Conservation (phyloP, 2,329 filamentous ascomycete genomes). For the Aspergillus sp. region DNA sequence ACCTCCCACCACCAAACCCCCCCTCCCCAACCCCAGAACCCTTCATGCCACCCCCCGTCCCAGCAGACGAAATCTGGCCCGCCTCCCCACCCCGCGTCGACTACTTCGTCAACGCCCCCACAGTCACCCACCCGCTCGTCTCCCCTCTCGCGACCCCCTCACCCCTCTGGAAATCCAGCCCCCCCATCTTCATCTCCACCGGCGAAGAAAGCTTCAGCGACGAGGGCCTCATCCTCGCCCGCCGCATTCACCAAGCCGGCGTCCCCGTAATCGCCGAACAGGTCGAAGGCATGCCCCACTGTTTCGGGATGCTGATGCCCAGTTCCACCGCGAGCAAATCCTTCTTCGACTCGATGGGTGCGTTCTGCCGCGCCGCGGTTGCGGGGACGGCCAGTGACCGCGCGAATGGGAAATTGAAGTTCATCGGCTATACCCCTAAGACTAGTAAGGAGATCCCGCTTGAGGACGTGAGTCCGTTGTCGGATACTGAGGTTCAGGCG, state of each 20-base stretch:
- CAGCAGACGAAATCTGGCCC: conserved; percentile 42
- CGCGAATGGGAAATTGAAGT: conserved; percentile 30
- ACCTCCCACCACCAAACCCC: conserved; percentile 29
- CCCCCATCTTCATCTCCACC: conserved; percentile 42
- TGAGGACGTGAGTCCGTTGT: conserved; percentile 32
- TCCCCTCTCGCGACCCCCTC: conserved; percentile 38
- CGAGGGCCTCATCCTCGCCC: conserved; percentile 40
- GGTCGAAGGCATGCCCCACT: conserved; percentile 49
- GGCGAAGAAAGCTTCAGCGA: conserved; percentile 46
- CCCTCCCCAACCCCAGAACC: conserved; percentile 13
- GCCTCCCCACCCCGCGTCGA: conserved; percentile 43
- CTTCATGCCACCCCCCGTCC: conserved; percentile 30
- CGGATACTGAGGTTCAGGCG: conserved; percentile 37
- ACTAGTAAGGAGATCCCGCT: conserved; percentile 31
- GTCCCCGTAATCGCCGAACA: conserved; percentile 39
- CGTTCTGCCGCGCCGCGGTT: conserved; percentile 49
- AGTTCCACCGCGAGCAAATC: conserved; percentile 47
- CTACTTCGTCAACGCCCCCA: conserved; percentile 40
- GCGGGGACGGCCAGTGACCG: conserved; percentile 23
- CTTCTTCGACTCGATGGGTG: conserved; percentile 57
- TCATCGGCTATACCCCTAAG: conserved; percentile 30
- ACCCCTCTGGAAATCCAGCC: conserved; percentile 41
- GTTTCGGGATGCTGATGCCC: conserved; percentile 58
- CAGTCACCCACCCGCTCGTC: conserved; percentile 41
- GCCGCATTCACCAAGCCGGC: conserved; percentile 40